Conservation (phyloP, 208 protist species). For the Acanthamoeba triangularis region DNA sequence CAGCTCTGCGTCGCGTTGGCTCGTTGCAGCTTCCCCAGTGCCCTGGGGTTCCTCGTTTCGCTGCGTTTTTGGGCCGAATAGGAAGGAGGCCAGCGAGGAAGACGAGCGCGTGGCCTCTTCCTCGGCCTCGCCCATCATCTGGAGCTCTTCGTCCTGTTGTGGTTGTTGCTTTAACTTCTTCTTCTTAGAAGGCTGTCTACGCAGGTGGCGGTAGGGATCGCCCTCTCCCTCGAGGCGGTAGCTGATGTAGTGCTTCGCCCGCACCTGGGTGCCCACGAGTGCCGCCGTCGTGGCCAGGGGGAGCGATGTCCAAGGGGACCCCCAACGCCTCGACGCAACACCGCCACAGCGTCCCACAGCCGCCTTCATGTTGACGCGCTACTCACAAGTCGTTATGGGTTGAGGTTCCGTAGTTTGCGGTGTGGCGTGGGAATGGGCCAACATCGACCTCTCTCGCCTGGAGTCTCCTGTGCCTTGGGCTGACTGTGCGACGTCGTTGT, state of each 20-base stretch:
- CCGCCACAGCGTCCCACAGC: background rate
- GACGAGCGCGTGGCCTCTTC: background rate
- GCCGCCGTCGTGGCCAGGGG: no score
- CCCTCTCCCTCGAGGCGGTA: background rate
- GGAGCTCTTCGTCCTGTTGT: no score
- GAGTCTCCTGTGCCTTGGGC: no score
- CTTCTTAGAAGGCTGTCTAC: background rate
- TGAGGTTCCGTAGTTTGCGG: background rate
- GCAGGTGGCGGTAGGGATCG: slow-evolving; percentile 28
- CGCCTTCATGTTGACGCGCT: background rate
- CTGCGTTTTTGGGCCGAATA: background rate
- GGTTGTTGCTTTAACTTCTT: no score
- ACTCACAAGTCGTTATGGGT: no score
- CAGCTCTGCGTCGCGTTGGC: background rate
- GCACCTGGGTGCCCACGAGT: background rate
- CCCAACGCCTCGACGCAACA: no score
- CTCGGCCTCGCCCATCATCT: background rate
- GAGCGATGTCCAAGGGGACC: no score
- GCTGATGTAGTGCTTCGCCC: slow-evolving; percentile 12
- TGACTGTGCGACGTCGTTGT: background rate
- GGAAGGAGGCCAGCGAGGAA: background rate
- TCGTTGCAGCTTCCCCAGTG: background rate
- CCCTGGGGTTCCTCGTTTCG: no score
- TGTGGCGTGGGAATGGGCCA: no score
- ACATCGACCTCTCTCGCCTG: no score